Conservation (phyloP, 2,329 filamentous ascomycete genomes). For the Chalara sp. region DNA sequence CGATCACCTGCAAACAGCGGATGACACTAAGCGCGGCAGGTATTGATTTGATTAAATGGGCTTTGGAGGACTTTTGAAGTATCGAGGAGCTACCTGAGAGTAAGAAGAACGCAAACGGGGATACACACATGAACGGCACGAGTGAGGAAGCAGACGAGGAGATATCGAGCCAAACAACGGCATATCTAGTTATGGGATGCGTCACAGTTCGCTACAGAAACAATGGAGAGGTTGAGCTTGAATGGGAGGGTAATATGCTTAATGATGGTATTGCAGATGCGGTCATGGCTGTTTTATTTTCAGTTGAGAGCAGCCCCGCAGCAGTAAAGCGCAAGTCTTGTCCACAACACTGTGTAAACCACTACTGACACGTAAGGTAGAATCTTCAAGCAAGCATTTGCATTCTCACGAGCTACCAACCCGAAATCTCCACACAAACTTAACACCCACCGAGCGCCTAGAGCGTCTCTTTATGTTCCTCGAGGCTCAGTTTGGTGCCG, state of each 20-base stretch:
- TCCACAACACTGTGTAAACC: constrained; percentile 6
- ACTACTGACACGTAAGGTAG: constrained; percentile 29
- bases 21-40: constrained; percentile 83
- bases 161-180: constrained; percentile 41
- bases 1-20: constrained; percentile 86
- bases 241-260: constrained; percentile 97
- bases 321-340: constrained; percentile 70
- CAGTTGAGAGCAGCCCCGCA: constrained; percentile 87
- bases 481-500: constrained; percentile 87
- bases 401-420: constrained; percentile 39
- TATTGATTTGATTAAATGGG: constrained; percentile 88
- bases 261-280: constrained; percentile 98
- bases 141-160: constrained; percentile 59
- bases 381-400: constrained; percentile 51
- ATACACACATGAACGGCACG: constrained; percentile 30
- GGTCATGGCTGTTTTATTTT: constrained; percentile 85
- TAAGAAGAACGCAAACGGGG: constrained; percentile 16
- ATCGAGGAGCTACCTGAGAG: constrained; percentile 56
- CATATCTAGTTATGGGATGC: constrained; percentile 81
- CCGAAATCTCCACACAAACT: constrained; percentile 67
- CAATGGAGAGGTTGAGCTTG: constrained; percentile 77
- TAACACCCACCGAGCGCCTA: constrained; percentile 69
- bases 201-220: constrained; percentile 72
- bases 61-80: constrained; percentile 81
- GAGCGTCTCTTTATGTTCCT: constrained; percentile 90